phyloP scores from a whole-genome alignment of 225 moss, liverwort and hornwort genomes.

The Physcomitrellopsis africana region DNA sequence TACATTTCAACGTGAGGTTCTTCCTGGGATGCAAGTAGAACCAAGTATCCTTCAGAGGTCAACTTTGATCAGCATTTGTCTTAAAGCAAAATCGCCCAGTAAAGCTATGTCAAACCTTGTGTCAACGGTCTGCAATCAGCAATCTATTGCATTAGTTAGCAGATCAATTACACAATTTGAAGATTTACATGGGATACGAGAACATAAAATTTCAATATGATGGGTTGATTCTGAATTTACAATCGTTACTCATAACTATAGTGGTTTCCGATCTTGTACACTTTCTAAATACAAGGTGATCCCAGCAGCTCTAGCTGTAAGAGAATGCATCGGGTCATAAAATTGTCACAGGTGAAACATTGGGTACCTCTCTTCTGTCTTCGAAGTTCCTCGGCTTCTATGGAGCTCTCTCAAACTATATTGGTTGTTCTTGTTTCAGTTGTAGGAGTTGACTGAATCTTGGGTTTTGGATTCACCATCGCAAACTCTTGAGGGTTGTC shows the following conservation, averaged over 20 bases:
- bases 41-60: neutral
- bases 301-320: too few relatives aligned
- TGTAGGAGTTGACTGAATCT: neutral
- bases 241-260: too few relatives aligned
- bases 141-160: too few relatives aligned
- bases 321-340: too few relatives aligned
- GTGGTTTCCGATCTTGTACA: too few relatives aligned
- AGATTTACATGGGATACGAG: neutral
- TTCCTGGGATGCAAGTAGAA: constrained; percentile 26
- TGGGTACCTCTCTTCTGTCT: constrained; percentile 16
- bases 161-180: neutral
- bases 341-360: neutral
- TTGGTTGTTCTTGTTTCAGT: neutral
- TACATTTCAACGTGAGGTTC: neutral
- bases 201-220: neutral
- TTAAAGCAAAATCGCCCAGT: constrained; percentile 25
- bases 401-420: neutral
- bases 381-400: constrained; percentile 10
- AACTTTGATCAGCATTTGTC: constrained; percentile 8
- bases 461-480: neutral
- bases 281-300: too few relatives aligned
- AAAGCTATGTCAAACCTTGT: constrained; percentile 8
- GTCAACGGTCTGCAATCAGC: constrained; percentile 19
- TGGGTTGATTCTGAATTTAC: too few relatives aligned
- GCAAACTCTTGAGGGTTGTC: neutral